Base-by-base conservation (phyloP, 345 rosid genomes). In the Trapa bicornis region DNA sequence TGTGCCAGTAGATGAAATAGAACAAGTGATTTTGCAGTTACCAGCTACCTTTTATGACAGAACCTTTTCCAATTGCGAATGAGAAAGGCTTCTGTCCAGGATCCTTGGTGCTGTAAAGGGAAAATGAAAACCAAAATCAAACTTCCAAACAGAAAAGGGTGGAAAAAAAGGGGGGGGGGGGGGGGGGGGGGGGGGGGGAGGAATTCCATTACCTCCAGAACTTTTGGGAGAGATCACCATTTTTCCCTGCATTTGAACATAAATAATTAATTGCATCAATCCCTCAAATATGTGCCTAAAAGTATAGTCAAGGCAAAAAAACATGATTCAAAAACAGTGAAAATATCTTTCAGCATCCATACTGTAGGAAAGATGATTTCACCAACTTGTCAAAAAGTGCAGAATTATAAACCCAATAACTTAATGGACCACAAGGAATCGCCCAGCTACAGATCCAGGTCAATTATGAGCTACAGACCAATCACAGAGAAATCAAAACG, bases 61-160 rank as follows among this genome's bases (percentile, higher is more conserved):
- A 69, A 65, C 97, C 98, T 74, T 79, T 72, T 69, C 98, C 98
- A 64, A 92, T 87, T 64, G 81, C 81, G 80, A 93, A 93, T 3
- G 87, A 62, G 81, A 93, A 93, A 63, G 97, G 97, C 72, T 82
- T 43, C 75, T 88, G 90, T 14, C 94, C 96, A 32, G 77, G 72
- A 71, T 93, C 98, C 86, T 88, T 93, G 0, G 98, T 93, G 82
- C 97, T 93, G 70, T 70, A 73, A 53, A 14, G 4, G 8, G 33
- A 53, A 53, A 16, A 35, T 4, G 35, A 36, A 50, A 29, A 12
- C 43, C 45, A 52, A 56, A 10, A 67, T 15, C 45, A 67, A 54
- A 16, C 3, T 38, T 10, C 1, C 37, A 15, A 11, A 22, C 13
- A 65, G 50, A 65, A 35, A 32, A 6, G 37, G 3, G 10, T 32